phyloP scores from a whole-genome alignment of 2,329 filamentous ascomycete genomes.

The Penicillium brevicompactum region DNA sequence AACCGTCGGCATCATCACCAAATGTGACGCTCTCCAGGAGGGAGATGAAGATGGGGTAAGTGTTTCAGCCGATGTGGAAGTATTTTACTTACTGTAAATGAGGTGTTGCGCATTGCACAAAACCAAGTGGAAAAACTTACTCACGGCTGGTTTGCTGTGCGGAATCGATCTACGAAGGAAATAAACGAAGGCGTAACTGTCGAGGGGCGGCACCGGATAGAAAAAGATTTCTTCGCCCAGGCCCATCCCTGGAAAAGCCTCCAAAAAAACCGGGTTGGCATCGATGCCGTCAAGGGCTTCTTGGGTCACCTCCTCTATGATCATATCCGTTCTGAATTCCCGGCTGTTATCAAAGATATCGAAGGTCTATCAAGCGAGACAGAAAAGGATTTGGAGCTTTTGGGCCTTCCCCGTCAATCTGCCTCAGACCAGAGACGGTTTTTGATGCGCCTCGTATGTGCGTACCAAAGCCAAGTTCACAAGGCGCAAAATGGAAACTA shows the following conservation, averaged over 20 bases:
- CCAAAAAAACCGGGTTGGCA: slow-evolving; percentile 20
- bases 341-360: slow-evolving; percentile 17
- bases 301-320: slow-evolving; percentile 20
- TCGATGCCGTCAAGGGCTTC: slow-evolving; percentile 19
- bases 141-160: slow-evolving; percentile 31
- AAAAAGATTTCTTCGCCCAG: slow-evolving; percentile 16
- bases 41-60: slow-evolving; percentile 26
- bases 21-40: slow-evolving; percentile 34
- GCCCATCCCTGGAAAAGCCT: slow-evolving; percentile 18
- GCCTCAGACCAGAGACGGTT: slow-evolving; percentile 20
- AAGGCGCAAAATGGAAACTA: slow-evolving; percentile 20
- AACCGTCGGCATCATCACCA: slow-evolving; percentile 42
- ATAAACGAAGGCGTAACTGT: slow-evolving; percentile 21
- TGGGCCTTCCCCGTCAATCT: slow-evolving; percentile 18
- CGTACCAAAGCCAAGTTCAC: slow-evolving; percentile 16
- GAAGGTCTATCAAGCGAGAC: slow-evolving; percentile 15
- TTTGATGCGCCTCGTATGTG: slow-evolving; percentile 11
- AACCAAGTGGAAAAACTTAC: slow-evolving; percentile 20
- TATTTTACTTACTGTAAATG: too few relatives aligned
- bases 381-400: slow-evolving; percentile 24
- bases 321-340: slow-evolving; percentile 26
- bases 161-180: slow-evolving; percentile 27
- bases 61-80: too few relatives aligned
- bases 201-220: slow-evolving; percentile 18
- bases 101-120: slow-evolving; percentile 19